Evolutionary conservation across 805 yeast species (phyloP), one percentile per base, ranked within the genome.

Genomic region (Nakazawaea sp.): DNA sequence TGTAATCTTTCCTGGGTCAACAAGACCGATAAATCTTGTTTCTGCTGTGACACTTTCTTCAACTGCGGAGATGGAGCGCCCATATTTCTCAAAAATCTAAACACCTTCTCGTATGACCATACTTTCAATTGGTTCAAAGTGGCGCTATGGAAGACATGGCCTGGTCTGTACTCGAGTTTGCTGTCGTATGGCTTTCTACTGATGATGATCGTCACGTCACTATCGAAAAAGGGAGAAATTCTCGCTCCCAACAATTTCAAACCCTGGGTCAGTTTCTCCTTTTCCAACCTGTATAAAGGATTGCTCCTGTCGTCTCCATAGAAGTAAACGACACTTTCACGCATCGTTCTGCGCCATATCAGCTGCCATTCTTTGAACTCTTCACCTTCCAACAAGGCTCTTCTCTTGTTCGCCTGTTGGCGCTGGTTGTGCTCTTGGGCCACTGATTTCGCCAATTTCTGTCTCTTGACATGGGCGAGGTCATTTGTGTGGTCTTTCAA

Each of bases 61-160:
- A 18, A 20, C 17, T 32, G 39, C 25, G 36, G 35, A 18, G 35
- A 18, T 10, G 58, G 51, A 37, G 50, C 77, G 33, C 75, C 78
- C 48, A 84, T 61, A 55, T 84, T 75, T 43, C 68, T 72, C 55
- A 88, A 67, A 51, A 89, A 89, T 35, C 96, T 63, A 49, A 78
- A 72, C 2, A 89, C 87, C 56, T 89, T 90, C 39, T 86, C 95
- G 49, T 75, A 79, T 27, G 81, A 75, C 96, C 97, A 90, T 18
- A 89, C 82, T 55, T 89, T 86, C 56, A 82, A 72, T 43, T 75
- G 76, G 36, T 68, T 69, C 33, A 64, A 66, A 23, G 61, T 55
- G 4, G 89, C 94, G 44, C 75, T 70, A 36, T 72, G 65, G 46
- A 87, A 71, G 7, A 86, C 76, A 53, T 89, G 95, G 41, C 72